Evolutionary conservation across 139 green algal genomes (phyloP).

Genomic region (Tetradesmus lagerheimii): DNA sequence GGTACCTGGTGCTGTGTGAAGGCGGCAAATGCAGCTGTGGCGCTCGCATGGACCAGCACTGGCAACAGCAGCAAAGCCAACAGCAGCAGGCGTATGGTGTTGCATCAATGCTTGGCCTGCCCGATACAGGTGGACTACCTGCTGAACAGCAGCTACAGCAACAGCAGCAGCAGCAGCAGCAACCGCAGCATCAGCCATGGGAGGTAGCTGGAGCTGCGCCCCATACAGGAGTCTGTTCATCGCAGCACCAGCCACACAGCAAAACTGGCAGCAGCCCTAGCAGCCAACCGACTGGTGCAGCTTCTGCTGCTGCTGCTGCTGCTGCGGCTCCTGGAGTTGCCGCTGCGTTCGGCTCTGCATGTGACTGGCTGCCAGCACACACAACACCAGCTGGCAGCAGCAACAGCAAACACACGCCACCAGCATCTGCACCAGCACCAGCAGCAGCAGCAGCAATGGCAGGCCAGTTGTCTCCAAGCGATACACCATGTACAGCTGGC

Average conservation of each 20-base stretch:
- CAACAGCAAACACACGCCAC: background rate
- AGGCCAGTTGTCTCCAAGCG: background rate
- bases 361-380: background rate
- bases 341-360: background rate
- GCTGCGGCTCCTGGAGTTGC: background rate
- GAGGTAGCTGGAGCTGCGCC: no score
- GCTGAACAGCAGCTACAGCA: background rate
- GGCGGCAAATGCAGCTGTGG: background rate
- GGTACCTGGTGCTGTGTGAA: accelerated
- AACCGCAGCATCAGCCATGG: background rate
- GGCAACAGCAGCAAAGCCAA: background rate
- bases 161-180: background rate
- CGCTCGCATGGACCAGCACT: background rate
- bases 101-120: no score
- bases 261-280: background rate
- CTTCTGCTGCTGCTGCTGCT: background rate
- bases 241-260: background rate
- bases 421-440: background rate
- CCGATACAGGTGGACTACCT: no score
- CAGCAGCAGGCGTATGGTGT: background rate
- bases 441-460: background rate
- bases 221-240: background rate
- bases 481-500: no score
- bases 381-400: background rate
- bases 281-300: no score